A percentile compares a stretch with the other conserved stretches of the same genome.
These are phyloP conservation scores for Globisporangium radiosum DNA, from an alignment of 352 stramenopile species.

Conservation along the genomic window DNA sequence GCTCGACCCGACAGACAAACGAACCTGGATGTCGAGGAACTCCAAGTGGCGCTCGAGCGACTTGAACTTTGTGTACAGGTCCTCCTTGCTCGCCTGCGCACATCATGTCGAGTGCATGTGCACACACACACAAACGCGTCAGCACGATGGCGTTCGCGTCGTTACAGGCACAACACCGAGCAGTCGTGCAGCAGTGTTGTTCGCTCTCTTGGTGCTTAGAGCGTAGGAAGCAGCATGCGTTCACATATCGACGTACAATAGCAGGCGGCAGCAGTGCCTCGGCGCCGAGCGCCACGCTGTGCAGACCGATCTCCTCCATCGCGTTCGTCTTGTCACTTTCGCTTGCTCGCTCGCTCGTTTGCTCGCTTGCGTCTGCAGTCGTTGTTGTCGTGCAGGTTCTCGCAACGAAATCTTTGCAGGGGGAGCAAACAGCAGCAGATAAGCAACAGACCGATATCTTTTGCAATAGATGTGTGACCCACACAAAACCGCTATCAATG, in stretches of 20 bases:
- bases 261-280: constrained; percentile 44
- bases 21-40: constrained; percentile 79
- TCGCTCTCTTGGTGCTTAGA: too few relatives aligned
- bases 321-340: constrained; percentile 7
- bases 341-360: background rate
- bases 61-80: constrained; percentile 78
- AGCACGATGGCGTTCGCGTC: too few relatives aligned
- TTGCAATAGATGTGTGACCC: too few relatives aligned
- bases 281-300: constrained; percentile 27
- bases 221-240: background rate
- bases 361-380: too few relatives aligned
- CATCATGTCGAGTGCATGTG: background rate
- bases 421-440: too few relatives aligned
- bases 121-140: too few relatives aligned
- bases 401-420: background rate
- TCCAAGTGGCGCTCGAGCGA: constrained; percentile 73
- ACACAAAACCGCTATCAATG: too few relatives aligned
- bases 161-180: too few relatives aligned
- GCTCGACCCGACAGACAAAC: background rate
- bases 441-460: too few relatives aligned
- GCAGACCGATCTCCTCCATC: constrained; percentile 63
- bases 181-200: too few relatives aligned
- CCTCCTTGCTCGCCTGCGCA: constrained; percentile 45
- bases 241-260: constrained; percentile 20
- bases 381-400: too few relatives aligned